Conservation (phyloP, 768 basidiomycete species). For the Pleurotus ostreatus region DNA sequence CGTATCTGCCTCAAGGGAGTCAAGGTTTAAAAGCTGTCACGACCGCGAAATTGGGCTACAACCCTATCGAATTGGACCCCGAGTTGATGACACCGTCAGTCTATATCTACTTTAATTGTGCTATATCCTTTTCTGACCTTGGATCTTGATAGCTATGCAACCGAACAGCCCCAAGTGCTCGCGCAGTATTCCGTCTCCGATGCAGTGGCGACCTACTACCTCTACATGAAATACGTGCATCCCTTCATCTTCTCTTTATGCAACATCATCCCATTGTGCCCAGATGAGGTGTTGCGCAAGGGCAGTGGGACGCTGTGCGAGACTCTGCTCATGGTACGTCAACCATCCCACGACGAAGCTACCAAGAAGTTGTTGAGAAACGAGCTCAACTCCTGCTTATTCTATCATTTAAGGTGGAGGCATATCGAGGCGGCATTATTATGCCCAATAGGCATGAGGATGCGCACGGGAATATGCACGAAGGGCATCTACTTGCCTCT, state of each 20-base stretch:
- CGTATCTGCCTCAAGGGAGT: conserved; percentile 96
- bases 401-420: conserved; percentile 58
- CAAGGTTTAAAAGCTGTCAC: conserved; percentile 99
- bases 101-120: not conserved
- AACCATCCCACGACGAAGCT: not conserved
- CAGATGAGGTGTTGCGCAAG: conserved; percentile 95
- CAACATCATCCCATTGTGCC: conserved; percentile 96
- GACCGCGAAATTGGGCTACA: conserved; percentile 91
- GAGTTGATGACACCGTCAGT: conserved; percentile 98
- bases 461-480: conserved; percentile 84
- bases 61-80: conserved; percentile 95
- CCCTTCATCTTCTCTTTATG: conserved; percentile 99
- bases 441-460: conserved; percentile 99
- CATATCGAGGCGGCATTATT: conserved; percentile 85
- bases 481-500: conserved; percentile 93
- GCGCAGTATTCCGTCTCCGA: conserved; percentile 99
- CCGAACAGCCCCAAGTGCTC: conserved; percentile 90
- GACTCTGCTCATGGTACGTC: conserved; percentile 89
- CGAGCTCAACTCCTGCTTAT: not conserved
- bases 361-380: too few relatives aligned
- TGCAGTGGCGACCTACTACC: conserved; percentile 99
- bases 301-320: conserved; percentile 97
- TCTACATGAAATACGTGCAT: conserved; percentile 99
- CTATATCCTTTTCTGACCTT: not conserved
- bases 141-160: conserved; percentile 69